Evolutionary conservation across 371 early-diverging fungal species (phyloP).

Genomic region (Encephalitozoon hellem): DNA sequence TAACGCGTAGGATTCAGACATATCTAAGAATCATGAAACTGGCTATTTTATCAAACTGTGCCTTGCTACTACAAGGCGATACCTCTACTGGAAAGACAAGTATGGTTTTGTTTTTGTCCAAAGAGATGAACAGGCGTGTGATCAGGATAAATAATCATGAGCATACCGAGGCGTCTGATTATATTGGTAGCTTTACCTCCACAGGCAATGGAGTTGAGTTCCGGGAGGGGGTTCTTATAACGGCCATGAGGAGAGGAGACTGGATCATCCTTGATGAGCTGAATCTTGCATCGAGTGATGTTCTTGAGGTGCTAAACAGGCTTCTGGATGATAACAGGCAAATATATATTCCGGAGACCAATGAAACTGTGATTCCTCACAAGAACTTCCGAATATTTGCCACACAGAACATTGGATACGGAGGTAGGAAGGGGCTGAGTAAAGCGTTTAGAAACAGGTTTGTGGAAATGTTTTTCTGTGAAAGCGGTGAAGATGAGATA

Average conservation of each 20-base stretch:
- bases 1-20: conserved; percentile 73
- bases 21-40: conserved; percentile 77
- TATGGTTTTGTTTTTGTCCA: conserved; percentile 91
- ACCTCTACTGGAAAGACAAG: conserved; percentile 98
- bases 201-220: conserved; percentile 63
- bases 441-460: conserved; percentile 97
- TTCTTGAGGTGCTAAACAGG: conserved; percentile 94
- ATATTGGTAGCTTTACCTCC: conserved; percentile 80
- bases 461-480: conserved; percentile 64
- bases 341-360: conserved; percentile 85
- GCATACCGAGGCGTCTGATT: conserved; percentile 95
- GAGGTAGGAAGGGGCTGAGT: conserved; percentile 92
- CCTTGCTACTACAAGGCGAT: conserved; percentile 96
- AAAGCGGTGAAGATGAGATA: conserved; percentile 41
- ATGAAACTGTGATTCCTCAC: conserved; percentile 83
- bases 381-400: conserved; percentile 95
- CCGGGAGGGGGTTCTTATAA: conserved; percentile 85
- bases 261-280: conserved; percentile 99
- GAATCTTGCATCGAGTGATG: conserved; percentile 95
- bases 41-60: conserved; percentile 78
- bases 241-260: conserved; percentile 85
- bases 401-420: conserved; percentile 96
- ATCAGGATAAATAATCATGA: conserved; percentile 99
- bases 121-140: conserved; percentile 75
- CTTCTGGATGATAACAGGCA: conserved; percentile 96